Evolutionary conservation across 495 filamentous ascomycete species (phyloP).

Genomic region (Penicillium atrosanguineum): DNA sequence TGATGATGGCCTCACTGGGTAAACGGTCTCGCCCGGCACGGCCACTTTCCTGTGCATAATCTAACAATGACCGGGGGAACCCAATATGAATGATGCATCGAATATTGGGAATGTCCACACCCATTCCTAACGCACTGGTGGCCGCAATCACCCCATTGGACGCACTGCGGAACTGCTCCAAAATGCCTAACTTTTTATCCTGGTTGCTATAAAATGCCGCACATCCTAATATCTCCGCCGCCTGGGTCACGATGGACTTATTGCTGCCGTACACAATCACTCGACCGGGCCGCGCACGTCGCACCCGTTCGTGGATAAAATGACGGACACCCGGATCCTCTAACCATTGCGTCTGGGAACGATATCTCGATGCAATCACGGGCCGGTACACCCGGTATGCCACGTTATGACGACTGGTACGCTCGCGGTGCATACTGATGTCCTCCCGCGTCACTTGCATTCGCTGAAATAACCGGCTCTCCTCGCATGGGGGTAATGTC

Average conservation of each 20-base stretch:
- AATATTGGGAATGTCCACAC: slow-evolving; percentile 21
- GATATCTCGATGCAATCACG: neutral
- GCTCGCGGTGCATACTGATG: neutral
- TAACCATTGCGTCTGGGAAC: neutral
- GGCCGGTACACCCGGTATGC: slow-evolving; percentile 1
- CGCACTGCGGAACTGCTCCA: slow-evolving; percentile 9
- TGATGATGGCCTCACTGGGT: neutral
- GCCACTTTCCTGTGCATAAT: slow-evolving; percentile 27
- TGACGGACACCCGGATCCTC: neutral
- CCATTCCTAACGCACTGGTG: slow-evolving; percentile 23
- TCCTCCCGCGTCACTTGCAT: neutral
- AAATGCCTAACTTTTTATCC: slow-evolving; percentile 1
- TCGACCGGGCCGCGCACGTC: neutral
- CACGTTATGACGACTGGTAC: neutral
- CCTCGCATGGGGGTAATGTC: slow-evolving; percentile 14
- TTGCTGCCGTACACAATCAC: neutral
- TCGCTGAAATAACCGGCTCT: slow-evolving; percentile 7
- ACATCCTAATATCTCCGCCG: slow-evolving; percentile 2
- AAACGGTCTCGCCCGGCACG: slow-evolving; percentile 17
- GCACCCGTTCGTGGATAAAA: neutral
- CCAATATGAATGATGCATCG: slow-evolving; percentile 18
- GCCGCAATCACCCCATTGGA: slow-evolving; percentile 8
- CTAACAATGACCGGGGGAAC: slow-evolving; percentile 4
- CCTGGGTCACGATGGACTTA: neutral
- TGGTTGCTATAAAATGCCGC: neutral